These are phyloP conservation scores for Mycena belliarum DNA, from an alignment of 768 basidiomycete genomes.

Conservation along the genomic window DNA sequence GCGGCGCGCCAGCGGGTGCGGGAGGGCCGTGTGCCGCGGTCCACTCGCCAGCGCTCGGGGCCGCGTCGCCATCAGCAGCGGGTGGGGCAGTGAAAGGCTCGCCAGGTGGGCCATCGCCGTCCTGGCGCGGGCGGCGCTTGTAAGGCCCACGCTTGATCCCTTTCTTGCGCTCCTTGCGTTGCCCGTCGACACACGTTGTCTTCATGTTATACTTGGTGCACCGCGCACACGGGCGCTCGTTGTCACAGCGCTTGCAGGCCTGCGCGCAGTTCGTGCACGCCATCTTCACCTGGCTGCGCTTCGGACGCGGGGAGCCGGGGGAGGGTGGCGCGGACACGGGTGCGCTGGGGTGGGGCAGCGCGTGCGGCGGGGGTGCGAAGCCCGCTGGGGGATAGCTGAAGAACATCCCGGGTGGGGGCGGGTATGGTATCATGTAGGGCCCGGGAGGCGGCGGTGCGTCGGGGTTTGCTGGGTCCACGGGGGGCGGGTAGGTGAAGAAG, in stretches of 20 bases:
- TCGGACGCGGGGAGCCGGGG: slow-evolving; percentile 46
- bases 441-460: slow-evolving; percentile 3
- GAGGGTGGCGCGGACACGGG: slow-evolving; percentile 27
- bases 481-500: slow-evolving; percentile 18
- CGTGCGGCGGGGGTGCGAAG: not conserved
- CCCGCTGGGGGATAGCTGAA: slow-evolving; percentile 8
- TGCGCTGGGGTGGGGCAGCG: not conserved
- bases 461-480: slow-evolving; percentile 7
- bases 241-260: slow-evolving; percentile 89
- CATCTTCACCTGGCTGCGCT: slow-evolving; percentile 89
- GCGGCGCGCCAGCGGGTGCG: not conserved
- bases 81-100: not conserved
- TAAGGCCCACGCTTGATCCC: slow-evolving; percentile 88
- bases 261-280: slow-evolving; percentile 89
- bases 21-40: not conserved
- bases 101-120: slow-evolving; percentile 20
- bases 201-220: slow-evolving; percentile 87
- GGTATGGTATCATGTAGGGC: slow-evolving; percentile 18
- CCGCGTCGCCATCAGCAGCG: no score
- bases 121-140: slow-evolving; percentile 61
- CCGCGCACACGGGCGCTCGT: slow-evolving; percentile 84
- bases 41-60: slow-evolving; percentile 2
- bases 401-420: slow-evolving; percentile 14
- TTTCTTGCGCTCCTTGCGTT: slow-evolving; percentile 91
- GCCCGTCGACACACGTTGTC: slow-evolving; percentile 81